Evolutionary conservation across 495 filamentous ascomycete species (phyloP), one percentile per base, ranked within the genome.

Genomic region (Aspergillus nanangensis): DNA sequence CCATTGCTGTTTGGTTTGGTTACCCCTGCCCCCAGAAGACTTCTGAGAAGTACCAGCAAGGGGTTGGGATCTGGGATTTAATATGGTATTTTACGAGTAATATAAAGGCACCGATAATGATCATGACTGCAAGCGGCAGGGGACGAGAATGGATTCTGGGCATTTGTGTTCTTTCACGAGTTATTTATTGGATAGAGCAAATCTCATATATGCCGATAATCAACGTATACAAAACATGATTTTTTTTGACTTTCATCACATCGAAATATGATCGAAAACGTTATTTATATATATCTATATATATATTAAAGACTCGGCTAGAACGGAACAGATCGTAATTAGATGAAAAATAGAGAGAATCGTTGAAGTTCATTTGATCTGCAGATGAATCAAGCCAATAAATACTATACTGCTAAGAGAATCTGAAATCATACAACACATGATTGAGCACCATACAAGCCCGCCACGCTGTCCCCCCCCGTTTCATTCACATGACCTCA

Each of bases 41-140:
- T 14, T 15, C n/a, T 11, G 34, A 45, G 20, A 38, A 17, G 25
- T 29, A 29, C 25, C 7, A 29, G 37, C 18, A 39, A 39, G 22
- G 37, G 20, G 20, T 39, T 39, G 37, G 13, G 37, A 39, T 13
- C 1, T 18, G 21, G 18, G 11, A 21, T 11, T 24, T 31, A 18
- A 3, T 27, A 32, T 38, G 43, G 19, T 45, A 31, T 45, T 35
- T 45, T 38, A 45, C 25, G 33, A 45, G 34, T 14, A 20, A 45
- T 27, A 38, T 38, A 37, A 22, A 14, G 43, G 33, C 22, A 27
- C n/a, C 43, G 20, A 37, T 45, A 45, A 45, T 45, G 43, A 45
- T 27, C 43, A 45, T 38, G 34, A 38, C 22, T 38, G 33, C 32
- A 35, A 25, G 3, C 11, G 43, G 8, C 5, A 21, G 22, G 23